phyloP scores from a whole-genome alignment of 2,329 filamentous ascomycete genomes.

The Ophiocordyceps camponoti-saundersi region DNA sequence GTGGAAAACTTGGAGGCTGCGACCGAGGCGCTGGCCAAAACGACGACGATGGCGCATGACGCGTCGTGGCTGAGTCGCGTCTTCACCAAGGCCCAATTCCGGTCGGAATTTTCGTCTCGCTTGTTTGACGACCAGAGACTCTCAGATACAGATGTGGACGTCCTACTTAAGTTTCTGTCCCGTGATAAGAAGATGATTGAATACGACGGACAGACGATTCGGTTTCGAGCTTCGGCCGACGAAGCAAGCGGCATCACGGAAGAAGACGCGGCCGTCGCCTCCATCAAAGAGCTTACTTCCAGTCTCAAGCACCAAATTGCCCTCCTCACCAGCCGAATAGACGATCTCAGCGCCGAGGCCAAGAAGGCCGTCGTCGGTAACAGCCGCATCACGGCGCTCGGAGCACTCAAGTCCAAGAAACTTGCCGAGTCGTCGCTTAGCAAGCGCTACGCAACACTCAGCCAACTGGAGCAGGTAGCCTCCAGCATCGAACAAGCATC shows the following conservation, averaged over 20 bases:
- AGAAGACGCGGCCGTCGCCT: constrained; percentile 69
- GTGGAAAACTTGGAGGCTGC: constrained; percentile 44
- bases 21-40: constrained; percentile 33
- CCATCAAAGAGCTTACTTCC: constrained; percentile 61
- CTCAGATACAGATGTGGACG: constrained; percentile 47
- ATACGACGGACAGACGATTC: constrained; percentile 54
- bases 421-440: constrained; percentile 57
- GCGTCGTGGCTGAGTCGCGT: constrained; percentile 45
- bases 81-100: constrained; percentile 50
- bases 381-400: constrained; percentile 58
- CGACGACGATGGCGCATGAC: constrained; percentile 20
- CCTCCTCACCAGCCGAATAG: constrained; percentile 48
- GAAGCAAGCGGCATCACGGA: constrained; percentile 42
- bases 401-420: constrained; percentile 70
- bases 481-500: constrained; percentile 71
- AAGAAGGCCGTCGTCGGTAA: constrained; percentile 55
- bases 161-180: constrained; percentile 52
- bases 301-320: constrained; percentile 58
- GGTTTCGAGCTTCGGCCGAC: constrained; percentile 42
- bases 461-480: constrained; percentile 71
- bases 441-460: constrained; percentile 54
- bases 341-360: constrained; percentile 46
- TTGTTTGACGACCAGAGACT: constrained; percentile 32
- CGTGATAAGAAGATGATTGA: constrained; percentile 44
- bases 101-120: constrained; percentile 34